phyloP scores from a whole-genome alignment of 2,329 filamentous ascomycete genomes.

The Fusarium succisae region DNA sequence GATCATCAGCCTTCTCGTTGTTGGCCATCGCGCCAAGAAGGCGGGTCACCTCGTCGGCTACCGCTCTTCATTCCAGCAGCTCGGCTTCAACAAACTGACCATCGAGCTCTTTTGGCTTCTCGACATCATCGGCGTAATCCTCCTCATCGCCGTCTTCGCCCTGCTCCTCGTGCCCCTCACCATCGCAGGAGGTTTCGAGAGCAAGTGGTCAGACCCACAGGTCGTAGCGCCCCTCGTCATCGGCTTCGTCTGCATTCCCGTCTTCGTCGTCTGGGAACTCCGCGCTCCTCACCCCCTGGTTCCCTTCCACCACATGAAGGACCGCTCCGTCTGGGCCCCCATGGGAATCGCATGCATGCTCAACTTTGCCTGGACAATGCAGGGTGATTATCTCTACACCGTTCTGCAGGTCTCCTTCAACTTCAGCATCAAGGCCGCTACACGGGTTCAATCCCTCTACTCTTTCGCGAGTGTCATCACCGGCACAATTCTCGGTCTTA shows the following conservation, averaged over 20 bases:
- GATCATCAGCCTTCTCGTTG: constrained; percentile 60
- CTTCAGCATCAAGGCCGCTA: constrained; percentile 65
- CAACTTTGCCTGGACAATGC: constrained; percentile 69
- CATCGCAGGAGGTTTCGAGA: constrained; percentile 54
- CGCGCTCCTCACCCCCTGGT: constrained; percentile 63
- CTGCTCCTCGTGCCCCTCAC: constrained; percentile 58
- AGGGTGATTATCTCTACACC: constrained; percentile 72
- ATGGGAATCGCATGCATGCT: constrained; percentile 66
- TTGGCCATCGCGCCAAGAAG: constrained; percentile 62
- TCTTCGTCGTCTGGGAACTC: constrained; percentile 61
- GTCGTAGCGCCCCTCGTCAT: constrained; percentile 57
- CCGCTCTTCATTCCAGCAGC: constrained; percentile 45
- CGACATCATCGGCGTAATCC: constrained; percentile 56
- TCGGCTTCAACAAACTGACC: constrained; percentile 47
- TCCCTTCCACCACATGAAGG: constrained; percentile 68
- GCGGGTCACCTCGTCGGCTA: constrained; percentile 56
- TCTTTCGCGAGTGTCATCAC: constrained; percentile 65
- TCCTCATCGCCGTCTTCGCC: constrained; percentile 57
- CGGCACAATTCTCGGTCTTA: constrained; percentile 64
- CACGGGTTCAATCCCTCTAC: constrained; percentile 69
- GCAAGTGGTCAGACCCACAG: constrained; percentile 50
- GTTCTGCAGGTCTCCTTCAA: constrained; percentile 70
- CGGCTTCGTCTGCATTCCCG: constrained; percentile 58
- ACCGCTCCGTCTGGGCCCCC: constrained; percentile 71
- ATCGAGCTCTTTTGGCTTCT: constrained; percentile 58